phyloP scores from a whole-genome alignment of 2,329 filamentous ascomycete species.

The Chaetothyriales sp. region DNA sequence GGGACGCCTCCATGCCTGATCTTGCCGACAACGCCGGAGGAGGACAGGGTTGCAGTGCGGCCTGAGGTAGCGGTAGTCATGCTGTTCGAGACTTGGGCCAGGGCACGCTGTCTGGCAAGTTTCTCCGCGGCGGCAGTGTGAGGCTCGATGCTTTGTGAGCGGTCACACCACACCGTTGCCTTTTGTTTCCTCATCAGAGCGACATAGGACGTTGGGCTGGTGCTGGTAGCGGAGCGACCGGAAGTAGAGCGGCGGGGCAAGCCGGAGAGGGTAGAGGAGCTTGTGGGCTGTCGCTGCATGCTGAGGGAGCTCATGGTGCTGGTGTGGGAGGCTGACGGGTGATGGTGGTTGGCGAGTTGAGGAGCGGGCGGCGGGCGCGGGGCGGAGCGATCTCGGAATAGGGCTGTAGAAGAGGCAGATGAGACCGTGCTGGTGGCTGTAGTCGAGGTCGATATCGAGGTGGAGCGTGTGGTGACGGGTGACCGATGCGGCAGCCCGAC shows the following conservation, averaged over 20 bases:
- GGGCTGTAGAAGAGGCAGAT: slow-evolving; percentile 9
- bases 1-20: slow-evolving; percentile 76
- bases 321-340: slow-evolving; percentile 10
- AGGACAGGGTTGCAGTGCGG: slow-evolving; percentile 49
- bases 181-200: slow-evolving; percentile 94
- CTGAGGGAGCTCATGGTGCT: slow-evolving; percentile 6
- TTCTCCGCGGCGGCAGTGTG: slow-evolving; percentile 67
- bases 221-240: slow-evolving; percentile 14
- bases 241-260: slow-evolving; percentile 18
- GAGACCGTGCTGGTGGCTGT: neutral
- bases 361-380: slow-evolving; percentile 1
- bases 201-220: slow-evolving; percentile 47
- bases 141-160: slow-evolving; percentile 81
- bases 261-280: slow-evolving; percentile 9
- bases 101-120: slow-evolving; percentile 73
- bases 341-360: slow-evolving; percentile 8
- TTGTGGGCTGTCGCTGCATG: slow-evolving; percentile 16
- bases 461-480: neutral
- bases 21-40: slow-evolving; percentile 47
- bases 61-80: slow-evolving; percentile 29
- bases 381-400: slow-evolving; percentile 5
- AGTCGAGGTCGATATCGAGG: neutral
- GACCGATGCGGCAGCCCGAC: neutral
- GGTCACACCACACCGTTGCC: slow-evolving; percentile 95
- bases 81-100: slow-evolving; percentile 59